Percentiles rank a stretch among this genome's conserved stretches.
Evolutionary conservation across 148 eudicot genomes (phyloP).

Genomic region (Polygonum maritimum): DNA sequence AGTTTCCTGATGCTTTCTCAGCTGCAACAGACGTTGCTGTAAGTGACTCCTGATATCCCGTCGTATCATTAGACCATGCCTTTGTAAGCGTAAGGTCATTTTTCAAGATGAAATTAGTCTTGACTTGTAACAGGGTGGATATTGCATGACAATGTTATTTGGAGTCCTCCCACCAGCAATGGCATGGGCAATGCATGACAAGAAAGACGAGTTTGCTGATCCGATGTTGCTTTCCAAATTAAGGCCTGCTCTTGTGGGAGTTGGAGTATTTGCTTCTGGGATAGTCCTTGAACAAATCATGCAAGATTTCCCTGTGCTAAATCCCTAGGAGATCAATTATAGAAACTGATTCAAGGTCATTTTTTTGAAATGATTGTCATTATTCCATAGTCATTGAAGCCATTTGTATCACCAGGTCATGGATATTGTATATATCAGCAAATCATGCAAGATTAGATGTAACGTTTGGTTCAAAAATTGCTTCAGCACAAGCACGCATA

Average conservation of each 20-base stretch:
- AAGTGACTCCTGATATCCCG: constrained; percentile 9
- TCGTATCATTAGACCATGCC: background rate
- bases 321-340: constrained; percentile 5
- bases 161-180: constrained; percentile 70
- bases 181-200: constrained; percentile 44
- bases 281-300: constrained; percentile 41
- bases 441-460: background rate
- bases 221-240: constrained; percentile 18
- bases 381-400: background rate
- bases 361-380: background rate
- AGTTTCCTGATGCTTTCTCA: constrained; percentile 48
- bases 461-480: no score
- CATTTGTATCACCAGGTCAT: background rate
- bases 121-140: constrained; percentile 40
- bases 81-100: background rate
- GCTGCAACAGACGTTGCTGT: constrained; percentile 61
- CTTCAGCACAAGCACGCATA: background rate
- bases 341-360: background rate
- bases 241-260: constrained; percentile 34
- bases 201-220: constrained; percentile 10
- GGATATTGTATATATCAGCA: background rate
- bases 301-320: constrained; percentile 36
- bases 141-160: constrained; percentile 55
- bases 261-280: constrained; percentile 39
- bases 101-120: background rate